Conservation (phyloP, 139 green algal species). For the Nannochloris sp. region DNA sequence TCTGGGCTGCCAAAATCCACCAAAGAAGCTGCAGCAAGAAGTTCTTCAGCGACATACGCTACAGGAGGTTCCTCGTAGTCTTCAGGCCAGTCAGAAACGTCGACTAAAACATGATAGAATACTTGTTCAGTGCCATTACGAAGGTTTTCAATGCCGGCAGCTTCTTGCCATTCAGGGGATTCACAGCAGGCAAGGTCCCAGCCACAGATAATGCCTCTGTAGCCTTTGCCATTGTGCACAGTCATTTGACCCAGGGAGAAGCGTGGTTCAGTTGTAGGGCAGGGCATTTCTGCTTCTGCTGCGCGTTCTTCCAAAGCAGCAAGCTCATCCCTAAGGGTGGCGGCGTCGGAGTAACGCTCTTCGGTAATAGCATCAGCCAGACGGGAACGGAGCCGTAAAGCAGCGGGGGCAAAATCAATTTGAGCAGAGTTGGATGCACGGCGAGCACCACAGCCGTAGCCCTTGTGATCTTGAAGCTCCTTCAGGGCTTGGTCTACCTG, state of each 20-base stretch:
- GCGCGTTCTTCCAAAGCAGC: slow-evolving; percentile 40
- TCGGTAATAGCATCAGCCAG: slow-evolving; percentile 1
- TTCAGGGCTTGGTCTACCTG: slow-evolving; percentile 48
- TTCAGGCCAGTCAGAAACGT: slow-evolving; percentile 57
- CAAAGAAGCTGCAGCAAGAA: slow-evolving; percentile 25
- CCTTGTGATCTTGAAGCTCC: slow-evolving; percentile 54
- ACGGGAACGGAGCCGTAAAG: slow-evolving; percentile 38
- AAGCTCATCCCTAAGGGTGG: slow-evolving; percentile 58
- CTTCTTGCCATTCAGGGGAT: slow-evolving; percentile 48
- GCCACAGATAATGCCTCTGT: slow-evolving; percentile 55
- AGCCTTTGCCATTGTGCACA: slow-evolving; percentile 44
- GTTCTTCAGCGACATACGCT: slow-evolving; percentile 68
- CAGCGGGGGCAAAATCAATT: slow-evolving; percentile 41
- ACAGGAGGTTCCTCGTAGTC: slow-evolving; percentile 49
- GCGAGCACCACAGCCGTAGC: slow-evolving; percentile 30
- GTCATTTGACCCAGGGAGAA: slow-evolving; percentile 67
- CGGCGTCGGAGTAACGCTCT: slow-evolving; percentile 63
- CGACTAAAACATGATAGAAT: slow-evolving; percentile 65
- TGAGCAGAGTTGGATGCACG: slow-evolving; percentile 12
- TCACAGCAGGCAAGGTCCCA: slow-evolving; percentile 77
- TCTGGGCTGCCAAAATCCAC: slow-evolving; percentile 11
- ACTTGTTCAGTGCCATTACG: slow-evolving; percentile 13
- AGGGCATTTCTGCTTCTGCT: slow-evolving; percentile 21
- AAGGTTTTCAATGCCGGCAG: slow-evolving; percentile 8
- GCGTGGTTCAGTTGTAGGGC: background rate